Base-by-base conservation (phyloP, 805 yeast genomes). In the Henningerozyma blattae region DNA sequence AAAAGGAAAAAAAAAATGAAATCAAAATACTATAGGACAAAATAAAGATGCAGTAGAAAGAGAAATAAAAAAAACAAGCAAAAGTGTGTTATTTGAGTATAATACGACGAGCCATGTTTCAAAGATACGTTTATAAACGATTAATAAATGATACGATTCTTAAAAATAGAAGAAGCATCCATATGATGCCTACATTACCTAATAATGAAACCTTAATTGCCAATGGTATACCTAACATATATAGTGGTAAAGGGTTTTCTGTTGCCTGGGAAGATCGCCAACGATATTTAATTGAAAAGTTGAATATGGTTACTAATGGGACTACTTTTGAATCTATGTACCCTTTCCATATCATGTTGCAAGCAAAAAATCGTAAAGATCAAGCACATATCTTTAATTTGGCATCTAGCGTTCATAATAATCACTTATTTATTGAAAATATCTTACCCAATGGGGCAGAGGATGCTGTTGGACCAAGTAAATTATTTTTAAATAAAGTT, bases 371-470 rank as follows among this genome's bases (percentile, higher is more conserved):
- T 47, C 71, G 74, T 41, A 65, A 81, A 20, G 71, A 75, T 20
- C 71, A 72, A 46, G 77, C 86, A 22, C 71, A 72, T 35, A 42
- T 55, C n/a, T 87, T 78, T 67, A 91, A 87, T 59, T 73, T 69
- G 50, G 96, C 97, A 3, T 82, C 95, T 4, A 94, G 82, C 54
- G 77, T 86, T 3, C 89, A 82, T 62, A 87, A 86, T 61, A 91
- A 91, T 62, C 98, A 89, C 59, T 67, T 91, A 33, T 85, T 81
- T 48, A 76, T 86, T 50, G 74, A 79, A 54, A 81, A 80, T 37
- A 53, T 57, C 22, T 18, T 48, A 13, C 57, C 58, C 3, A 14
- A 24, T 7, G 19, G 35, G 4, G 22, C 15, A 15, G 20, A 30
- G 41, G 37, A 44, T 16, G 35, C 32, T 5, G 48, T 56, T 12